Conservation (phyloP, 2,329 filamentous ascomycete species). For the Ceratocystis papillata region DNA sequence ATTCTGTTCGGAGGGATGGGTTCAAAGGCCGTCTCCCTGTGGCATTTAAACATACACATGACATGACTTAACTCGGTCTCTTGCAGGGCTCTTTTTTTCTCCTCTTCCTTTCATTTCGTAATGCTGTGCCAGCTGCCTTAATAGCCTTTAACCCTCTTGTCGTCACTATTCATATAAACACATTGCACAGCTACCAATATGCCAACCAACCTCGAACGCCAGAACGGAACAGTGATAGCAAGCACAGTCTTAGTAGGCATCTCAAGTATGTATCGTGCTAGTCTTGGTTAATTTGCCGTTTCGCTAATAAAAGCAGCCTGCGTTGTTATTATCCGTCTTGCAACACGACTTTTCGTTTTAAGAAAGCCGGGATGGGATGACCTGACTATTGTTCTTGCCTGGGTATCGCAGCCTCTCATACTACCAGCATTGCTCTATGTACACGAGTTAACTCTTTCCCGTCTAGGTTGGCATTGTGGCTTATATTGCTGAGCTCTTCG, state of each 20-base stretch:
- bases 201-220: slow-evolving; percentile 26
- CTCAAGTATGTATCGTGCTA: slow-evolving; percentile 21
- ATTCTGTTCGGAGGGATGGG: neutral
- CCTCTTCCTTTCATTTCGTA: neutral
- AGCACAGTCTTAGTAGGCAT: slow-evolving; percentile 25
- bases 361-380: slow-evolving; percentile 27
- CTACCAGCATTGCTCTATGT: neutral
- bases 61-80: neutral
- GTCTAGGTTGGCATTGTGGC: slow-evolving; percentile 19
- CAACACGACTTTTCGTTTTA: slow-evolving; percentile 25
- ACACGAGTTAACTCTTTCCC: neutral
- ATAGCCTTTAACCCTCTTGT: neutral
- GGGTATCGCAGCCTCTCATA: slow-evolving; percentile 18
- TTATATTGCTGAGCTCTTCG: slow-evolving; percentile 26
- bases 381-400: slow-evolving; percentile 25
- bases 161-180: neutral
- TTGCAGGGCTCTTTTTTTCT: neutral
- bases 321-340: slow-evolving; percentile 24
- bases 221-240: slow-evolving; percentile 26
- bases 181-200: slow-evolving; percentile 17
- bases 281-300: neutral
- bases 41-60: neutral
- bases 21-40: neutral
- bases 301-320: slow-evolving; percentile 21
- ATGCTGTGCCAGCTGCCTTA: neutral